phyloP scores from a whole-genome alignment of 2,329 filamentous ascomycete species.

The Xylaria hypoxylon region DNA sequence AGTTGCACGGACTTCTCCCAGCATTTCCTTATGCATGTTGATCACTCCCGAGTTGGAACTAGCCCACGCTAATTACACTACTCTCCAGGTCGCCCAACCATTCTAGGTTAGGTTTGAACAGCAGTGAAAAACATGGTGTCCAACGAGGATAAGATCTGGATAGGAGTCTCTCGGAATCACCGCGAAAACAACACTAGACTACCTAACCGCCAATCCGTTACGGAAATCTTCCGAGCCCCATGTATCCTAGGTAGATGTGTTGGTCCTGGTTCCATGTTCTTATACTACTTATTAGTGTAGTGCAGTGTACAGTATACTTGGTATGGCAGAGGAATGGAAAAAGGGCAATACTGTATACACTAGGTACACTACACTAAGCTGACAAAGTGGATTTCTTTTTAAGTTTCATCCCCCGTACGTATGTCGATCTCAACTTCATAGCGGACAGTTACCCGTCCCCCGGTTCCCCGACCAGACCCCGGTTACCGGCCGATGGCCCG shows the following conservation, averaged over 20 bases:
- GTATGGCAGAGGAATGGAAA: not conserved
- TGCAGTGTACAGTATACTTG: no score
- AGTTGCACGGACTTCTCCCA: constrained; percentile 1
- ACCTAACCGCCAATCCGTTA: not conserved
- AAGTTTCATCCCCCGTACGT: constrained; percentile 21
- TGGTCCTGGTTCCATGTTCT: constrained; percentile 13
- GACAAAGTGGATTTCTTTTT: constrained; percentile 1
- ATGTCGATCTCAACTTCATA: constrained; percentile 24
- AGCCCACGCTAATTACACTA: not conserved
- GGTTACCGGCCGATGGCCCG: not conserved
- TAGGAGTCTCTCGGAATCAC: not conserved
- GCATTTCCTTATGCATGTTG: constrained; percentile 1
- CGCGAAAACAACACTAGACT: not conserved
- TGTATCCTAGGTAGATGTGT: not conserved
- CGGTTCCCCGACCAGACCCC: not conserved
- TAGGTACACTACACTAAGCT: constrained; percentile 13
- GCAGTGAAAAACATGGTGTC: no score
- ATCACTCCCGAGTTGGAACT: constrained; percentile 17
- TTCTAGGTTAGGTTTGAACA: not conserved
- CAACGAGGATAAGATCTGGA: not conserved
- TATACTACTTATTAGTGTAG: not conserved
- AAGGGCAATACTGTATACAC: no score
- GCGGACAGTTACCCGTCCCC: constrained; percentile 9
- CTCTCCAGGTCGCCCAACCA: not conserved
- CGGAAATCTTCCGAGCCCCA: constrained; percentile 21